phyloP scores from a whole-genome alignment of 1,284 basidiomycete genomes.

The Ustanciosporium gigantosporum region DNA sequence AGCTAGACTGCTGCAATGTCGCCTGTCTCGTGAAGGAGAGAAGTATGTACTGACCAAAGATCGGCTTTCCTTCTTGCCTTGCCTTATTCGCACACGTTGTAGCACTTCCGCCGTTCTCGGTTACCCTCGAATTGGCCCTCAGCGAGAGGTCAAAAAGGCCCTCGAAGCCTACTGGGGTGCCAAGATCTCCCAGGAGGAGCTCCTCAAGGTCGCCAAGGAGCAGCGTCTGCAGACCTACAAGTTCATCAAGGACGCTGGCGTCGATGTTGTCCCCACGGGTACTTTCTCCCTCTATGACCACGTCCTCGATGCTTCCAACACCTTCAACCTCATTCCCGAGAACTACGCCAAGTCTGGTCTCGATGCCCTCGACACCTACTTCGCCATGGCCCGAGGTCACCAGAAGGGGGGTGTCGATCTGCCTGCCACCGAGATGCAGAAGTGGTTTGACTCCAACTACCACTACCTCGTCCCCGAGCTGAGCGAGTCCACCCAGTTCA shows the following conservation, averaged over 20 bases:
- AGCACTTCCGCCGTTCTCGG: conserved; percentile 69
- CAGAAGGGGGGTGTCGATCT: conserved; percentile 91
- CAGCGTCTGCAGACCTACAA: conserved; percentile 90
- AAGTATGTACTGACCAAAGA: too few relatives aligned
- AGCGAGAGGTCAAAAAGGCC: conserved; percentile 98
- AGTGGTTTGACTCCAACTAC: conserved; percentile 99
- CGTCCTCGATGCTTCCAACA: conserved; percentile 94
- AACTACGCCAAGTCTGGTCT: conserved; percentile 88
- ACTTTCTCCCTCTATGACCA: conserved; percentile 99
- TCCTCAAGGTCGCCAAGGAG: conserved; percentile 84
- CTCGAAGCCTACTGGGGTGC: conserved; percentile 81
- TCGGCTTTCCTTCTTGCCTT: too few relatives aligned
- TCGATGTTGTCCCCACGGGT: conserved; percentile 90
- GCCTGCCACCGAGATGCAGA: conserved; percentile 98
- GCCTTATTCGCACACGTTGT: too few relatives aligned
- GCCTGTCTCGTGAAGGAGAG: too few relatives aligned
- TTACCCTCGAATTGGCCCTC: conserved; percentile 94
- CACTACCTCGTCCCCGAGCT: conserved; percentile 99
- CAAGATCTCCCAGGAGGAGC: conserved; percentile 85
- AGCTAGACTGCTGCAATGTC: too few relatives aligned
- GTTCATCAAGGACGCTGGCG: conserved; percentile 81
- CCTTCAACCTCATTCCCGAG: conserved; percentile 95
- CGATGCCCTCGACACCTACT: conserved; percentile 87
- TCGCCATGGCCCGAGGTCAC: conserved; percentile 93
- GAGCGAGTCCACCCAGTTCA: conserved; percentile 88